Percentiles rank a stretch among this genome's conserved stretches.
Conservation (phyloP, 2,329 filamentous ascomycete species). For the Aspergillus novofumigatus region DNA sequence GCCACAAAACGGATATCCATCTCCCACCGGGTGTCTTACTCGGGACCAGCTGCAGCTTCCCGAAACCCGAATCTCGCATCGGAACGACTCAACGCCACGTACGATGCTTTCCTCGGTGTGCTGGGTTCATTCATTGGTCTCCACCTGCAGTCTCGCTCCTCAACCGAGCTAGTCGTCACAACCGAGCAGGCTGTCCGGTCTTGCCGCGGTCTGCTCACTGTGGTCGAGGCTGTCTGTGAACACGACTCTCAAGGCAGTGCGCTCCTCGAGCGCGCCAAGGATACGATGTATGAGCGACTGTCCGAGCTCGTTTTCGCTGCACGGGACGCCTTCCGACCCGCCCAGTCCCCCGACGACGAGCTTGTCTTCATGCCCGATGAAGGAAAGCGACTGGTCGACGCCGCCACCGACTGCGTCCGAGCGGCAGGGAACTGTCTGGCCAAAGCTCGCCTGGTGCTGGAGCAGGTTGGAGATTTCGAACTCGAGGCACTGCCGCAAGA, state of each 20-base stretch:
- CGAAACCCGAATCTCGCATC: conserved; percentile 74
- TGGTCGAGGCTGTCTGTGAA: conserved; percentile 77
- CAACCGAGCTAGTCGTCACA: conserved; percentile 73
- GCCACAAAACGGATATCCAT: conserved; percentile 48
- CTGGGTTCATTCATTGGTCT: conserved; percentile 92
- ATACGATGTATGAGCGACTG: conserved; percentile 74
- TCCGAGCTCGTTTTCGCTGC: conserved; percentile 76
- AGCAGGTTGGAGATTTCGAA: conserved; percentile 87
- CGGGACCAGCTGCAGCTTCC: conserved; percentile 60
- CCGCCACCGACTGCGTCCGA: conserved; percentile 82
- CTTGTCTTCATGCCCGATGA: conserved; percentile 77
- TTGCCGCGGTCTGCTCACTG: conserved; percentile 70
- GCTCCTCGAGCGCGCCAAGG: conserved; percentile 63
- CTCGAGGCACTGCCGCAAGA: conserved; percentile 57
- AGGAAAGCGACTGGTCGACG: conserved; percentile 68
- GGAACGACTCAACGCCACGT: conserved; percentile 70
- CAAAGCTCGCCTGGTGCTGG: conserved; percentile 78
- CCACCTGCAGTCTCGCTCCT: conserved; percentile 87
- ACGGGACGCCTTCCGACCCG: conserved; percentile 68
- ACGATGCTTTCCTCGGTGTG: conserved; percentile 85
- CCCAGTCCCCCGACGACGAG: conserved; percentile 64
- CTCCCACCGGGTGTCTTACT: conserved; percentile 73
- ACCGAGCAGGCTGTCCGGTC: conserved; percentile 80
- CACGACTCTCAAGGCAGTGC: conserved; percentile 67
- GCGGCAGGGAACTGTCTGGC: conserved; percentile 87